These are phyloP conservation scores for Cylindrodendrum hubeiense DNA, from an alignment of 2,329 filamentous ascomycete species.

Conservation along the genomic window DNA sequence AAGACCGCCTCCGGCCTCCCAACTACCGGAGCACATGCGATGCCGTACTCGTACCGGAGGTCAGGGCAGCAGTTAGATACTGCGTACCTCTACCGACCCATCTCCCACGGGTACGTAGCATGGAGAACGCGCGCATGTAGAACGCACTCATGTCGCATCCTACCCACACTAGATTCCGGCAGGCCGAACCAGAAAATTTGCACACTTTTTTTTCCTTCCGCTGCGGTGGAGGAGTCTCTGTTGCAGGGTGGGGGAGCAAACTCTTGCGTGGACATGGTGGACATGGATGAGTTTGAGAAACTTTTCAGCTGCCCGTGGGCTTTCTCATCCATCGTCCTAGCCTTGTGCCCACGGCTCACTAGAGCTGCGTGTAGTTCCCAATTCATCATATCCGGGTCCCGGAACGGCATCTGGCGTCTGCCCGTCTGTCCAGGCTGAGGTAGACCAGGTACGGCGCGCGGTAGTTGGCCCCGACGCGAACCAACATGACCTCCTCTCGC, in stretches of 20 bases:
- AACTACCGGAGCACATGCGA: background rate
- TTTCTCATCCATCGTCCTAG: background rate
- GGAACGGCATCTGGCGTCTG: background rate
- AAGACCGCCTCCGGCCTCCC: background rate
- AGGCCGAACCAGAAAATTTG: background rate
- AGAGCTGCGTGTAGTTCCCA: background rate
- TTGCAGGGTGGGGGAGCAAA: background rate
- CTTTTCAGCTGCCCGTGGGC: background rate
- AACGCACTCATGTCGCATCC: background rate
- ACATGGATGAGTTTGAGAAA: background rate
- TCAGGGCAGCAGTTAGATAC: background rate
- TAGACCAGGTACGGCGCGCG: background rate
- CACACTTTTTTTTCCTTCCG: background rate
- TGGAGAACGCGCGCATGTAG: no score
- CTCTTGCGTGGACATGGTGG: background rate
- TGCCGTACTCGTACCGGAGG: background rate
- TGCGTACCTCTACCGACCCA: no score
- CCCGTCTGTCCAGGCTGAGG: background rate
- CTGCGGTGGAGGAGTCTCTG: background rate
- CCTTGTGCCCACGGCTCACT: slow-evolving; percentile 7
- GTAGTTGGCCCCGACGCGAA: slow-evolving; percentile 5
- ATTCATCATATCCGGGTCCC: background rate
- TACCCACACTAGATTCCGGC: background rate
- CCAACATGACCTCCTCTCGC: slow-evolving; percentile 1
- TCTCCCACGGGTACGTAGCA: background rate